Percentiles rank a stretch among this genome's conserved stretches.
Conservation (phyloP, 2,329 filamentous ascomycete genomes). For the Colletotrichum musae region DNA sequence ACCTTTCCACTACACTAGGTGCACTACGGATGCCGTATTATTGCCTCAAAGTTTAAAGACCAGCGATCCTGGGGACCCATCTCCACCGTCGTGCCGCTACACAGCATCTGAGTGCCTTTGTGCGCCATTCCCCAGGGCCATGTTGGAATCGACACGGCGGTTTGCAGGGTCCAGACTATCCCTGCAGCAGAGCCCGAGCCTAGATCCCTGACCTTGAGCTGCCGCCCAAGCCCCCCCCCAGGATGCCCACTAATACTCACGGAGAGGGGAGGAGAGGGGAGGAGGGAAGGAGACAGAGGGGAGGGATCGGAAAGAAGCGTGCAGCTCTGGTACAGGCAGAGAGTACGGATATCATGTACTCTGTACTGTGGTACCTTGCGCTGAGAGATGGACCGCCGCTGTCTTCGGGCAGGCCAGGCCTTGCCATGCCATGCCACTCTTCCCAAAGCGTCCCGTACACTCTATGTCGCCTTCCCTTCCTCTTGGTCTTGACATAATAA, state of each 20-base stretch:
- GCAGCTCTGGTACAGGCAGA: not conserved
- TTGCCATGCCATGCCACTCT: constrained; percentile 5
- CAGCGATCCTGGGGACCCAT: constrained; percentile 7
- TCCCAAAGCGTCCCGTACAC: too few relatives aligned
- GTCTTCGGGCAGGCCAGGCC: constrained; percentile 13
- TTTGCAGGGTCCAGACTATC: constrained; percentile 35
- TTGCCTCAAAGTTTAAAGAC: constrained; percentile 25
- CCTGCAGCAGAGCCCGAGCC: constrained; percentile 32
- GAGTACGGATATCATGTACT: not conserved
- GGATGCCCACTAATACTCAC: constrained; percentile 6
- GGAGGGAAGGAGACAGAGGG: constrained; percentile 1
- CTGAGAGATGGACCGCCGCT: constrained; percentile 9
- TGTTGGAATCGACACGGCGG: constrained; percentile 34
- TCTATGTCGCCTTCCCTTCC: not conserved
- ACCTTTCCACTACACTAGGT: too few relatives aligned
- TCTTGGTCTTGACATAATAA: constrained; percentile 20
- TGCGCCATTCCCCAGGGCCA: not conserved
- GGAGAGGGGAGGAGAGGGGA: not conserved
- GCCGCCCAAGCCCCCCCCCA: constrained; percentile 10
- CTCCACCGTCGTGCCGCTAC: not conserved
- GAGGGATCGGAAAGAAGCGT: not conserved
- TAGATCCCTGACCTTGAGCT: constrained; percentile 29
- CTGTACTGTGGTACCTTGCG: not conserved
- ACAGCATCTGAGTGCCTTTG: not conserved
- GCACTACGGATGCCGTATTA: too few relatives aligned